Evolutionary conservation across 306 rosid species (phyloP).

Genomic region (Pyrus pyrifolia): DNA sequence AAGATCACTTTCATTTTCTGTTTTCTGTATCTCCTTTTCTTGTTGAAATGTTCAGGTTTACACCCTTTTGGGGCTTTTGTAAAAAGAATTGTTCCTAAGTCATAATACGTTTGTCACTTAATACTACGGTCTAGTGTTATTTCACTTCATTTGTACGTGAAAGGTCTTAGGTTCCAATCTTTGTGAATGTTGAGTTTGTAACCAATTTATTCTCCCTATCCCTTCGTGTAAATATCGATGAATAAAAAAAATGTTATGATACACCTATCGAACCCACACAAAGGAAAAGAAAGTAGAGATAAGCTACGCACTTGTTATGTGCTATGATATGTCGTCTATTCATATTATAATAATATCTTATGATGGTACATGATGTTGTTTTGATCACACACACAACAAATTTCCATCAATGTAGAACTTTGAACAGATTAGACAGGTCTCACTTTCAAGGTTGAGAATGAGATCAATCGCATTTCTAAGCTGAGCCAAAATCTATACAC

Average conservation of each 20-base stretch:
- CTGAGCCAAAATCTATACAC: too few species aligned
- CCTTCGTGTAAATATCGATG: too few species aligned
- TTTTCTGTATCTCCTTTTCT: slow-evolving; percentile 22
- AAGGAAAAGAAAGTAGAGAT: neutral
- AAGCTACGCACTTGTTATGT: neutral
- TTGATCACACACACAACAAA: neutral
- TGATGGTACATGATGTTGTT: neutral
- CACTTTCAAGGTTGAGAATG: too few species aligned
- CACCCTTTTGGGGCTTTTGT: neutral
- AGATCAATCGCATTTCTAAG: too few species aligned
- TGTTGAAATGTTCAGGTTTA: neutral
- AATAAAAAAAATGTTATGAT: too few species aligned
- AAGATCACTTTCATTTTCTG: neutral
- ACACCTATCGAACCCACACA: neutral
- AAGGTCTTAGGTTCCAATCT: too few species aligned
- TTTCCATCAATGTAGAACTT: neutral
- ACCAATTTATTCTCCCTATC: too few species aligned
- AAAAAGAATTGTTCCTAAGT: slow-evolving; percentile 11
- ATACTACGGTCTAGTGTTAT: too few species aligned
- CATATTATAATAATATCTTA: too few species aligned
- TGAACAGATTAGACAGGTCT: neutral
- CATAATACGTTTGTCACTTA: neutral
- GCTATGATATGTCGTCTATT: too few species aligned
- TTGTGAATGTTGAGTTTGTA: too few species aligned
- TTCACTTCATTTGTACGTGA: too few species aligned